phyloP scores from a whole-genome alignment of 495 filamentous ascomycete species.

The Penicillium psychrofluorescens region DNA sequence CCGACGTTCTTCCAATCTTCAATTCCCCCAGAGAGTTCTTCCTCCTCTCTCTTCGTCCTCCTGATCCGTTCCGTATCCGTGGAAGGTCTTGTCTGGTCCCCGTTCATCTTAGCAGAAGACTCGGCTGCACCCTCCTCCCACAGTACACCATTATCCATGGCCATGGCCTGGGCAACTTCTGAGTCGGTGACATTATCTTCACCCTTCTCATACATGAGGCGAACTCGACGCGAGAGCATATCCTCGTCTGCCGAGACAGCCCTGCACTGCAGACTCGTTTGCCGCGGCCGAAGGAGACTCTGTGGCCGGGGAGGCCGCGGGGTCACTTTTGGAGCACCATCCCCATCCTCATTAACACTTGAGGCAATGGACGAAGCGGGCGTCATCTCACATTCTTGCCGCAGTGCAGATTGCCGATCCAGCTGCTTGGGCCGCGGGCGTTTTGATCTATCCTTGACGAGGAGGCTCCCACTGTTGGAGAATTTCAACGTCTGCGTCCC shows the following conservation, averaged over 20 bases:
- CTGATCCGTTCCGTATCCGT: conserved; percentile 17
- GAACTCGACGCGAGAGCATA: conserved; percentile 79
- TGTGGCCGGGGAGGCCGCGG: conserved; percentile 32
- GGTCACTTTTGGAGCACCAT: conserved; percentile 26
- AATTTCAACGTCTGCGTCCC: conserved; percentile 45
- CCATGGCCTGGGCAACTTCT: conserved; percentile 36
- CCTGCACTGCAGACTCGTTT: conserved; percentile 23
- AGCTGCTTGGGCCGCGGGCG: conserved; percentile 12
- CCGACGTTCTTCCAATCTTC: conserved; percentile 93
- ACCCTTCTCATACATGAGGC: conserved; percentile 83
- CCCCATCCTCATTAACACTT: conserved; percentile 6
- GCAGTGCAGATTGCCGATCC: conserved; percentile 6
- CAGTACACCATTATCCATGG: conserved; percentile 48
- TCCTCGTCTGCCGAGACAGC: conserved; percentile 69
- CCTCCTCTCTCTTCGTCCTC: conserved; percentile 41
- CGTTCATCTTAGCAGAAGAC: conserved; percentile 20
- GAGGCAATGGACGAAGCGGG: conserved; percentile 1
- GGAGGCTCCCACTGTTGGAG: conserved; percentile 47
- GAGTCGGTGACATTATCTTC: conserved; percentile 47
- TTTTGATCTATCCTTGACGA: conserved; percentile 24
- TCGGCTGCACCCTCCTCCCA: conserved; percentile 45
- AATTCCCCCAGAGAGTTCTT: conserved; percentile 71
- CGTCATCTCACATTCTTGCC: background rate
- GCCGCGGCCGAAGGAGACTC: conserved; percentile 27
- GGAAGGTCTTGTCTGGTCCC: conserved; percentile 14